Percentiles rank a stretch among this genome's conserved stretches.
These are phyloP conservation scores for Leccinum barrowsii DNA, from an alignment of 768 basidiomycete genomes.

Conservation along the genomic window DNA sequence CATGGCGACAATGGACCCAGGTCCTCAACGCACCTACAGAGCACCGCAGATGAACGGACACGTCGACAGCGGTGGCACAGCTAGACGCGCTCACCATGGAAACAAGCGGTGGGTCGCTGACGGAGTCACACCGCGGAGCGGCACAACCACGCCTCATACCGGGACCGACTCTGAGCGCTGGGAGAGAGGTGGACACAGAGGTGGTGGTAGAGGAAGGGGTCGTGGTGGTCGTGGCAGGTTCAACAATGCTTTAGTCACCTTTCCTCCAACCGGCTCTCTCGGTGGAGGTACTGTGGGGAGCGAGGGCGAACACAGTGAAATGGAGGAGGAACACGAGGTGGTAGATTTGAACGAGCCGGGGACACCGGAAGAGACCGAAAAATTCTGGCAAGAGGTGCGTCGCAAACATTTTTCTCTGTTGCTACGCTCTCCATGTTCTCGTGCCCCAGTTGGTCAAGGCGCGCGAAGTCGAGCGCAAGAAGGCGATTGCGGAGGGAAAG, in stretches of 20 bases:
- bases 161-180: constrained; percentile 49
- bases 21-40: constrained; percentile 20
- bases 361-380: constrained; percentile 60
- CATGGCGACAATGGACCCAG: constrained; percentile 27
- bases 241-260: constrained; percentile 38
- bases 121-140: constrained; percentile 31
- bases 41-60: constrained; percentile 20
- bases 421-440: constrained; percentile 22
- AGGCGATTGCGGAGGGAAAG: constrained; percentile 75
- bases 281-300: constrained; percentile 32
- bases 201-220: constrained; percentile 46
- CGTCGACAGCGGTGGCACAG: constrained; percentile 14
- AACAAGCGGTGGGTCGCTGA: constrained; percentile 64
- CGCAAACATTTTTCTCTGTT: constrained; percentile 6
- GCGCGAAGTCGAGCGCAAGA: constrained; percentile 67
- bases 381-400: constrained; percentile 70
- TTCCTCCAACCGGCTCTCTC: constrained; percentile 25
- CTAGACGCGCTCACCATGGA: constrained; percentile 35
- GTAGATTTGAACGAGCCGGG: constrained; percentile 51
- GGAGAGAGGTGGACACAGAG: constrained; percentile 60
- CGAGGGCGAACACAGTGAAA: constrained; percentile 34
- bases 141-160: constrained; percentile 35
- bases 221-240: constrained; percentile 37
- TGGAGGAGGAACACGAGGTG: constrained; percentile 31
- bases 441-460: constrained; percentile 60